Base-by-base conservation (phyloP, 257 asterid species). In the Catharanthus roseus region DNA sequence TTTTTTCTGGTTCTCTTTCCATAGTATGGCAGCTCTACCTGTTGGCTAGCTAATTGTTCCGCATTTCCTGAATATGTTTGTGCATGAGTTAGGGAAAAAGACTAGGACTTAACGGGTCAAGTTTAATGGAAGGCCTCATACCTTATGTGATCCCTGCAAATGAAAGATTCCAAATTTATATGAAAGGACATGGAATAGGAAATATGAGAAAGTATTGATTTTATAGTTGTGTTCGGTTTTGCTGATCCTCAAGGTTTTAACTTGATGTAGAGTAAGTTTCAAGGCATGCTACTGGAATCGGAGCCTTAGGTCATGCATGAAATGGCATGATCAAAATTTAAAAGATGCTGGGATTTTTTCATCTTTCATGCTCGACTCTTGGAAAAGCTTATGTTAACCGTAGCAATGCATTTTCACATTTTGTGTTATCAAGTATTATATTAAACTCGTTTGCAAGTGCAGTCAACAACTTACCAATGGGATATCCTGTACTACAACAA, bases 381-480 rank as follows among this genome's bases (percentile, higher is more conserved):
- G 19, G 15, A 45, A 11, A 45, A 2, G 3, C 15, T 11, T 5
- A 45, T 16, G 55, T 19, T 18, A 11, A 6, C 24, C 19, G 8
- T 16, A 34, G 21, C 21, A 13, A 60, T 34, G n/a, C 42, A 61
- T 36, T 63, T 8, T 45, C 23, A 31, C 11, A 9, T 42, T 26
- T 12, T 49, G 41, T 53, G 68, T 67, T 58, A 54, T 55, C 57
- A 65, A 81, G 66, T 78, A 87, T 80, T 82, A 86, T 78, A 83
- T 63, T 64, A 82, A 79, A 38, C 80, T 78, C 85, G 76, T 83
- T 84, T 76, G 83, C 87, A 79, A n/a, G 88, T 84, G 92, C 98
- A 93, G 98, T 82, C 87, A 86, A 85, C 88, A 93, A 85, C 83
- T 86, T 93, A 78, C 96, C 97, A 23, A 85, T 87, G 86, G 98